Evolutionary conservation across 225 moss, liverwort and hornwort species (phyloP).

Genomic region (Sphagnum tenellum): DNA sequence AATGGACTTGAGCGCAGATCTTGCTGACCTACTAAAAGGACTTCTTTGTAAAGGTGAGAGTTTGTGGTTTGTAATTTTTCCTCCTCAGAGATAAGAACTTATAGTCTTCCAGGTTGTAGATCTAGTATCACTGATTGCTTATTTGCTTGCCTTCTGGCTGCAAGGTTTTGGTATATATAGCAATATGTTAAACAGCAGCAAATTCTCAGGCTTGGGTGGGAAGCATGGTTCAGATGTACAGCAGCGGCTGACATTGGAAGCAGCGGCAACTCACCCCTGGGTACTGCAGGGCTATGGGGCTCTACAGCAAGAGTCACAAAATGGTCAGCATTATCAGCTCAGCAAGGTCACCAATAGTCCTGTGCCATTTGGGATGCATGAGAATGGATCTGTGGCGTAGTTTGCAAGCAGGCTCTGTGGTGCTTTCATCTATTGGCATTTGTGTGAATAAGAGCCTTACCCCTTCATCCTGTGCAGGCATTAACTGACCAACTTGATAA

Average conservation of each 20-base stretch:
- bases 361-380: background rate
- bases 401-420: too few relatives aligned
- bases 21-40: slow-evolving; percentile 55
- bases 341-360: background rate
- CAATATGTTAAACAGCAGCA: background rate
- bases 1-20: slow-evolving; percentile 40
- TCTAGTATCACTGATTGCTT: background rate
- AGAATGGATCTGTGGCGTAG: background rate
- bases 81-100: background rate
- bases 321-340: background rate
- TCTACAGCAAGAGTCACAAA: background rate
- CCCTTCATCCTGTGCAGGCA: too few relatives aligned
- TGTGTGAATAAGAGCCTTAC: too few relatives aligned
- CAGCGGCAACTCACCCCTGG: slow-evolving; percentile 29
- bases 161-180: background rate
- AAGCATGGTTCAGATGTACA: slow-evolving; percentile 19
- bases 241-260: slow-evolving; percentile 21
- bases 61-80: background rate
- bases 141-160: background rate
- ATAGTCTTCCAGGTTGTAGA: background rate
- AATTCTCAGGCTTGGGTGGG: background rate
- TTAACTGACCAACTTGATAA: too few relatives aligned
- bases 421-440: too few relatives aligned
- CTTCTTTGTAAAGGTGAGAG: slow-evolving; percentile 75
- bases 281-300: slow-evolving; percentile 4